Base-by-base conservation (phyloP, 2,329 filamentous ascomycete species). In the Grosmannia penicillata region DNA sequence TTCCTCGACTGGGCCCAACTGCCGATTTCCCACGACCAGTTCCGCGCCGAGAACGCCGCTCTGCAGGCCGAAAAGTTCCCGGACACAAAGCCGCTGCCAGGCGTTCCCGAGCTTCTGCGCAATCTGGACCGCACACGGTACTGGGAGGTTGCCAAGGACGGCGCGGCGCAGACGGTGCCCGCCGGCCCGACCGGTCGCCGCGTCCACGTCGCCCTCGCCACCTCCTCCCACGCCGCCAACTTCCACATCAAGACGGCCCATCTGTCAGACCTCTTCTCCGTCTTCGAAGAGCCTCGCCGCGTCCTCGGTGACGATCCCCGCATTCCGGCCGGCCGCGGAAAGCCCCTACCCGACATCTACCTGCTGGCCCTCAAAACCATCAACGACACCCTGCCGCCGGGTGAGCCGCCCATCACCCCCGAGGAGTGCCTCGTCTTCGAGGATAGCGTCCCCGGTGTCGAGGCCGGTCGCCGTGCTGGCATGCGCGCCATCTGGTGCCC, bases 381-480 rank as follows among this genome's bases (percentile, higher is more conserved):
- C 55, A 98, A 98, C 58, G 72, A 73, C 31, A 74, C 75, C 14
- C 64, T 93, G 7, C 62, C 65, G 0, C 60, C 67, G 4, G 75
- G 73, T 28, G 76, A 80, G 37, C 62, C 68, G 46, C 62, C 71
- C 42, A 78, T 98, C 45, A 66, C 55, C 38, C 85, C 86, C 0
- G 81, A 82, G 48, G 89, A 96, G 58, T 96, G 91, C 54, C 66
- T 98, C 14, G 91, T 96, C 0, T 96, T 98, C 51, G 91, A 98
- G 60, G 91, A 98, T 57, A 84, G 80, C 33, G 87, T 96, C 2
- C 84, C 86, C 0, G 91, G 91, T 4, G 85, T 95, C 3, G 91
- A 98, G 60, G 76, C 85, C 3, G 91, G 86, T 5, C 68, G 91
- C 38, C 74, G 91, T 47, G 91, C 91, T 0, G 89, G 89, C 0